Conservation (phyloP, 805 yeast species). For the Sugiyamaella smithiae region DNA sequence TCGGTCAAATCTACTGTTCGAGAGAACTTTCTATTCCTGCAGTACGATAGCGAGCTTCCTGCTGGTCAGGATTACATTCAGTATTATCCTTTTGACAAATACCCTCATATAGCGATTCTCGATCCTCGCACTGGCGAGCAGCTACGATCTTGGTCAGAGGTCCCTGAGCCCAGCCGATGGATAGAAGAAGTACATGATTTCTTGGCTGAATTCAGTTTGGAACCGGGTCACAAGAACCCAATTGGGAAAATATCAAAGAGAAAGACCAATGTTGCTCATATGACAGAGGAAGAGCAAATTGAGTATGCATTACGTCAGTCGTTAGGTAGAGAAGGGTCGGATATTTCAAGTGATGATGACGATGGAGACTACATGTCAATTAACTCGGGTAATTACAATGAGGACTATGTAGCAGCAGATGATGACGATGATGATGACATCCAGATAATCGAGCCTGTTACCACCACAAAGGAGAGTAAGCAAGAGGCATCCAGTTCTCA, state of each 20-base stretch:
- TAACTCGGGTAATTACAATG: slow-evolving; percentile 11
- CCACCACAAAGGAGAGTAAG: neutral
- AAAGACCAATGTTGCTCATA: slow-evolving; percentile 59
- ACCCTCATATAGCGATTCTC: slow-evolving; percentile 86
- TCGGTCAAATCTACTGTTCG: slow-evolving; percentile 62
- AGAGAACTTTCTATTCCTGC: slow-evolving; percentile 76
- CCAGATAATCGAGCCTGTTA: slow-evolving; percentile 11
- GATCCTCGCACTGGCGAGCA: slow-evolving; percentile 97
- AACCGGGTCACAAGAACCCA: slow-evolving; percentile 64
- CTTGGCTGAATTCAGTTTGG: slow-evolving; percentile 59
- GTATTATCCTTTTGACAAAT: slow-evolving; percentile 67
- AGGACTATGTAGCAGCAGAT: slow-evolving; percentile 13
- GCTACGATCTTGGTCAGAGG: slow-evolving; percentile 65
- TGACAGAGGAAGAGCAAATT: slow-evolving; percentile 83
- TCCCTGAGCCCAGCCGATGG: slow-evolving; percentile 61
- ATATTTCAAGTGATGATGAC: slow-evolving; percentile 19
- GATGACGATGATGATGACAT: slow-evolving; percentile 12
- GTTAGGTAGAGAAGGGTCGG: slow-evolving; percentile 36
- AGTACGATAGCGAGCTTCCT: slow-evolving; percentile 74
- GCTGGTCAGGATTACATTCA: slow-evolving; percentile 69
- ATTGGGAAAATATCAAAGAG: slow-evolving; percentile 42
- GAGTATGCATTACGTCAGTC: slow-evolving; percentile 72
- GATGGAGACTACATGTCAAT: slow-evolving; percentile 10
- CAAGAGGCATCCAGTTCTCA: neutral
- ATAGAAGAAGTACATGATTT: slow-evolving; percentile 68